phyloP scores from a whole-genome alignment of 441 rosid genomes.

The Erodium trifolium region DNA sequence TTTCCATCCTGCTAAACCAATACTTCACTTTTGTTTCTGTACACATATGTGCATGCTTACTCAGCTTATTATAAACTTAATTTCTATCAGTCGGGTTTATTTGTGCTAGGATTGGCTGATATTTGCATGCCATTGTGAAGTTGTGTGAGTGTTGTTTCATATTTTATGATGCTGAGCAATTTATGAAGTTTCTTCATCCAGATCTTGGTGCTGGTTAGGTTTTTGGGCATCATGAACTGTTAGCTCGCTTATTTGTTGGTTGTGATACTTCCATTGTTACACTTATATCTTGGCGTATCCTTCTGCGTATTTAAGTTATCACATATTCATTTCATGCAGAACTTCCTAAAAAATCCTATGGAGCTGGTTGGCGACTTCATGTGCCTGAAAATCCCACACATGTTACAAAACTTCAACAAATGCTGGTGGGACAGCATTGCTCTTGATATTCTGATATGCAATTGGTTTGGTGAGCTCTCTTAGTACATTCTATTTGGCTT shows the following conservation, averaged over 20 bases:
- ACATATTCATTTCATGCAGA: slow-evolving; percentile 44
- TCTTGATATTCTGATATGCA: slow-evolving; percentile 93
- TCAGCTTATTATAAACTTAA: background rate
- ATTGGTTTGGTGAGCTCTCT: slow-evolving; percentile 90
- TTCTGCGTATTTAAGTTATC: background rate
- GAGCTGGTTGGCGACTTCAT: slow-evolving; percentile 86
- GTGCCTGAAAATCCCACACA: slow-evolving; percentile 72
- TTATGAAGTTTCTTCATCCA: slow-evolving; percentile 98
- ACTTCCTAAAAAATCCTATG: slow-evolving; percentile 96
- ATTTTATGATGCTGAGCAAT: slow-evolving; percentile 75
- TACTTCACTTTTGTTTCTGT: background rate
- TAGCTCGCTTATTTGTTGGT: background rate
- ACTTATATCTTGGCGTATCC: no score
- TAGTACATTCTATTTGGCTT: background rate
- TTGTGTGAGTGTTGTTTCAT: background rate
- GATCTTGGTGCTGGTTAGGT: slow-evolving; percentile 89
- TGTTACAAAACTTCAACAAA: slow-evolving; percentile 96
- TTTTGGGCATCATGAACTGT: slow-evolving; percentile 11
- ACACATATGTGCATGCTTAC: background rate
- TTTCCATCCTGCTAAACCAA: background rate
- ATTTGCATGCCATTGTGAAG: background rate
- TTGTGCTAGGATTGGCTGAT: background rate
- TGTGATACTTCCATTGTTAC: background rate
- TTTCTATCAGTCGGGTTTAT: background rate
- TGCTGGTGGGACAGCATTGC: slow-evolving; percentile 99